Evolutionary conservation across 306 rosid species (phyloP).

Genomic region (Oxytropis ochrocephala): DNA sequence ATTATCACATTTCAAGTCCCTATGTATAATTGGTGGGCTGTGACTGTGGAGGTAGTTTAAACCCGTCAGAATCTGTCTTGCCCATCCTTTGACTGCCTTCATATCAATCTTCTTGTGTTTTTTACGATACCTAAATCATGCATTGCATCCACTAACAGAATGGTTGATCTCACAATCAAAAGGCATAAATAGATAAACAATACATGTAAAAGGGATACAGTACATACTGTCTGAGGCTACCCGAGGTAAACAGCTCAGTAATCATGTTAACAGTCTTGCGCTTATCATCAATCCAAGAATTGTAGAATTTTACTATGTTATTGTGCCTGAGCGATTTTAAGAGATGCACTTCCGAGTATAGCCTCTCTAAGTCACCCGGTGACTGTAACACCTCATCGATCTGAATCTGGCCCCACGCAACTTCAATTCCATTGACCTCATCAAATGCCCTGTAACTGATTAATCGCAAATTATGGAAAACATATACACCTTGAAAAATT

Average conservation of each 20-base stretch:
- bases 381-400: conserved; percentile 62
- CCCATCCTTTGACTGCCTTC: conserved; percentile 48
- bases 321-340: conserved; percentile 59
- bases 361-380: conserved; percentile 67
- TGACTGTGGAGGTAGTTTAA: conserved; percentile 38
- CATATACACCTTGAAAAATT: neutral
- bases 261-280: conserved; percentile 74
- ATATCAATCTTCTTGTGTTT: conserved; percentile 42
- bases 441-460: conserved; percentile 83
- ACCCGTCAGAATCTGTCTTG: conserved; percentile 39
- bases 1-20: conserved; percentile 49
- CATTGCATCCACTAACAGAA: conserved; percentile 26
- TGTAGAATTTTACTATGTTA: conserved; percentile 62
- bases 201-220: neutral
- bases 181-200: neutral
- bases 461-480: conserved; percentile 15
- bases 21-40: conserved; percentile 41
- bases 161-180: conserved; percentile 18
- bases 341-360: conserved; percentile 76
- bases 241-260: conserved; percentile 82
- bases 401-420: conserved; percentile 80
- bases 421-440: conserved; percentile 79
- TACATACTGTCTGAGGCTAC: conserved; percentile 79
- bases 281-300: conserved; percentile 83
- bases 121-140: conserved; percentile 39